Base-by-base conservation (phyloP, 495 filamentous ascomycete species). In the Xylaria venustula region DNA sequence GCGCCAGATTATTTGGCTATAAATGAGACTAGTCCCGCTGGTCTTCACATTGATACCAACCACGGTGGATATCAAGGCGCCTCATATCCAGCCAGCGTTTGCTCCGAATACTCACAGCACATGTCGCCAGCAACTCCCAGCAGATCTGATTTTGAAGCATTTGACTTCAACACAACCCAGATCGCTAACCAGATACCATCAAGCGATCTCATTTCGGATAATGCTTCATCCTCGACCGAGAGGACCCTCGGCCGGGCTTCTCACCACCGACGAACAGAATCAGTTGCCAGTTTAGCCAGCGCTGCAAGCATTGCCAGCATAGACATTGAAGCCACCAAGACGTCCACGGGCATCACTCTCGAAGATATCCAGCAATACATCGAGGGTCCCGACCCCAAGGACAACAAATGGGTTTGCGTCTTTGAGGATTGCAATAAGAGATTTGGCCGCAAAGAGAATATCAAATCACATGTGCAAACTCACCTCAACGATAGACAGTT, bases 391-490 rank as follows among this genome's bases (percentile, higher is more conserved):
- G 88, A 91, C 62, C 77, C 86, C 1, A 67, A 79, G 20, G 84
- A 85, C 63, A 87, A 90, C 55, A 93, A 93, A 74, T 98, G 92
- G 90, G 79, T 89, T 1, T 98, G 94, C 71, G 74, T 89, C 5
- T 97, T 84, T 67, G 85, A 88, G 2, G 85, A 85, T 12, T 98
- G 94, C 77, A 79, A 83, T 40, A 93, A 94, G 64, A 83, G 84
- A 14, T 98, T 98, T 69, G 91, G 90, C 12, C 84, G 94, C 49
- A 94, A 96, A 71, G 94, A 98, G 75, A 98, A 98, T 73, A 95
- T 97, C 78, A 95, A 93, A 68, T 93, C 92, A 8, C 94, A 98
- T 72, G 90, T 98, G 44, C 94, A 98, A 73, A 97, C 94, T 1
- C 94, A 98, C 69, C 87, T 98, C 55, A 93, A 93, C 63, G 95